phyloP scores from a whole-genome alignment of 1,139 yeast species.

The Casaregolazyma suthepensis region DNA sequence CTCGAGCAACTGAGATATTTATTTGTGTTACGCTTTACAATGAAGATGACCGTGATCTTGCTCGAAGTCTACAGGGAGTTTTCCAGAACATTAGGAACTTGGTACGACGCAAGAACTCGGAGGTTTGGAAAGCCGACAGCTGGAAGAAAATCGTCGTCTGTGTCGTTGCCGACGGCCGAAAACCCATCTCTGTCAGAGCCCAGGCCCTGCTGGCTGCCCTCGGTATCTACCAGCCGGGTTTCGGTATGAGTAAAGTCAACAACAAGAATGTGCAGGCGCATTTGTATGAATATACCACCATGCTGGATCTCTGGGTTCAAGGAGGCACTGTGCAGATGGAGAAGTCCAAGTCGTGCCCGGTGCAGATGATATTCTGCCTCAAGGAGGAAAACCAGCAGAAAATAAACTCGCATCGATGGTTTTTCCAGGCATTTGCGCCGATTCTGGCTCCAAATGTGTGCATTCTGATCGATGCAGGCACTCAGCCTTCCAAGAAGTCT shows the following conservation, averaged over 20 bases:
- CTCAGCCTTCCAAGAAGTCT: conserved; percentile 68
- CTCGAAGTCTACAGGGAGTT: conserved; percentile 69
- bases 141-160: conserved; percentile 77
- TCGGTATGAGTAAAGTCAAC: conserved; percentile 71
- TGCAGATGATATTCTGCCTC: conserved; percentile 69
- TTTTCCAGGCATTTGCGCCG: conserved; percentile 73
- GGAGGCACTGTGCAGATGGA: conserved; percentile 50
- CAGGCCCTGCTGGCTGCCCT: conserved; percentile 61
- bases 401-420: conserved; percentile 82
- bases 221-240: conserved; percentile 77
- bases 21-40: conserved; percentile 76
- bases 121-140: conserved; percentile 71
- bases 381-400: conserved; percentile 71
- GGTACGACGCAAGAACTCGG: conserved; percentile 48
- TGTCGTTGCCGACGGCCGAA: conserved; percentile 73
- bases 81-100: conserved; percentile 66
- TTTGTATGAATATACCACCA: conserved; percentile 72
- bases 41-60: conserved; percentile 68
- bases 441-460: conserved; percentile 64
- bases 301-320: conserved; percentile 64
- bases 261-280: conserved; percentile 66
- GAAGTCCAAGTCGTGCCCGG: conserved; percentile 57
- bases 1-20: conserved; percentile 66
- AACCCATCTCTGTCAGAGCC: conserved; percentile 59
- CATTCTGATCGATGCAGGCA: conserved; percentile 72